Evolutionary conservation across 371 early-diverging fungal genomes (phyloP).

Genomic region (Capillidium rhysosporum): DNA sequence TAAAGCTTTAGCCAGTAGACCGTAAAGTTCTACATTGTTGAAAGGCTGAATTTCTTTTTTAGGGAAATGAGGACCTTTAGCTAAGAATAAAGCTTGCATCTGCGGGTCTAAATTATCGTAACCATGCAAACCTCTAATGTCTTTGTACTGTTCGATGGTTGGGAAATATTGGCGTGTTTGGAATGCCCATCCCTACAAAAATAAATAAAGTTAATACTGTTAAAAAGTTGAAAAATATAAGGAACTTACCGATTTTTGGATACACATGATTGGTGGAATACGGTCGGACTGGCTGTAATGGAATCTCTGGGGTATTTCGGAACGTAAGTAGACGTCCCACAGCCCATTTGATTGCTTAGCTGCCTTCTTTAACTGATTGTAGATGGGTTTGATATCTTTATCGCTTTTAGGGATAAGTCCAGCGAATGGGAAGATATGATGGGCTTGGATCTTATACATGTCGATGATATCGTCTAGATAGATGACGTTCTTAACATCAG

Average conservation of each 20-base stretch:
- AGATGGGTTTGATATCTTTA: conserved; percentile 10
- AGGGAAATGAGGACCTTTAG: conserved; percentile 34
- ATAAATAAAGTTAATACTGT: neutral
- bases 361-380: conserved; percentile 17
- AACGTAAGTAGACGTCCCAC: conserved; percentile 34
- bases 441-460: conserved; percentile 13
- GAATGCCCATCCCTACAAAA: conserved; percentile 16
- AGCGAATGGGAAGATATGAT: conserved; percentile 22
- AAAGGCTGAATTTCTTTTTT: conserved; percentile 3
- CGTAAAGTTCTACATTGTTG: conserved; percentile 7
- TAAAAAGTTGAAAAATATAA: neutral
- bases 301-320: conserved; percentile 39
- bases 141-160: conserved; percentile 8
- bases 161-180: conserved; percentile 19
- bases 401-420: conserved; percentile 22
- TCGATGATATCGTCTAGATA: conserved; percentile 57
- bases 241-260: conserved; percentile 42
- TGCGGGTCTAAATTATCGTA: conserved; percentile 54
- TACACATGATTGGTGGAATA: conserved; percentile 49
- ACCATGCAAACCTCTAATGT: conserved; percentile 56
- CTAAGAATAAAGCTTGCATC: conserved; percentile 80
- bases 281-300: conserved; percentile 34
- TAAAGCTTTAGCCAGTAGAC: neutral
- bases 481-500: conserved; percentile 26
- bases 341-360: conserved; percentile 17